phyloP scores from a whole-genome alignment of 495 filamentous ascomycete species.

The Staphylotrichum longicolle region DNA sequence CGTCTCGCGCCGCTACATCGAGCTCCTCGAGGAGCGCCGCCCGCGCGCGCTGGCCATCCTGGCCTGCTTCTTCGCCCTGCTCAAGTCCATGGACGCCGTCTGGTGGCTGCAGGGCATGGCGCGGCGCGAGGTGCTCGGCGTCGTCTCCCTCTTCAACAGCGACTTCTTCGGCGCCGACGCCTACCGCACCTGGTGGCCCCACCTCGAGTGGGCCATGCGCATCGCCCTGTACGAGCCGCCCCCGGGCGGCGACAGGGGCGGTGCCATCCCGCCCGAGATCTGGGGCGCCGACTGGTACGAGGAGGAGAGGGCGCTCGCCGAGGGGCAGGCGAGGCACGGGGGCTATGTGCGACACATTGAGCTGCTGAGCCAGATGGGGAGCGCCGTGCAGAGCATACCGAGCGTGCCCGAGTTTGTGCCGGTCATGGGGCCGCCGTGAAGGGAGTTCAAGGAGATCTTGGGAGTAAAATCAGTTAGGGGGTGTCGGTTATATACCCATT shows the following conservation, averaged over 20 bases:
- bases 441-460: not conserved
- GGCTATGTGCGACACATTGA: slow-evolving; percentile 47
- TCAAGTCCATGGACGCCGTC: slow-evolving; percentile 50
- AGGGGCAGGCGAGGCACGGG: slow-evolving; percentile 30
- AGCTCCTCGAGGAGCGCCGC: slow-evolving; percentile 48
- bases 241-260: not conserved
- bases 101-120: slow-evolving; percentile 60
- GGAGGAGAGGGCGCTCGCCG: slow-evolving; percentile 38
- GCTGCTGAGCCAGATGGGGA: slow-evolving; percentile 48
- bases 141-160: slow-evolving; percentile 49
- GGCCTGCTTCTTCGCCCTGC: slow-evolving; percentile 56
- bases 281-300: slow-evolving; percentile 51
- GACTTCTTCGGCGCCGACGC: slow-evolving; percentile 42
- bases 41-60: slow-evolving; percentile 55
- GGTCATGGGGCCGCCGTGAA: slow-evolving; percentile 9
- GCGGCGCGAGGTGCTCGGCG: slow-evolving; percentile 54
- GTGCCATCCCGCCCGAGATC: slow-evolving; percentile 46
- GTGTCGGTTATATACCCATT: no score
- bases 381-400: slow-evolving; percentile 37
- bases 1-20: slow-evolving; percentile 56
- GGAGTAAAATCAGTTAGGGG: no score
- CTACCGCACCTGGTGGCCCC: slow-evolving; percentile 51
- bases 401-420: slow-evolving; percentile 26
- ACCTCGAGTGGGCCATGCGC: slow-evolving; percentile 54
- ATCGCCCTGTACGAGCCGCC: slow-evolving; percentile 46